Percentiles rank a stretch among this genome's conserved stretches.
Evolutionary conservation across 805 yeast genomes (phyloP).

Genomic region (Saturnispora hagleri): DNA sequence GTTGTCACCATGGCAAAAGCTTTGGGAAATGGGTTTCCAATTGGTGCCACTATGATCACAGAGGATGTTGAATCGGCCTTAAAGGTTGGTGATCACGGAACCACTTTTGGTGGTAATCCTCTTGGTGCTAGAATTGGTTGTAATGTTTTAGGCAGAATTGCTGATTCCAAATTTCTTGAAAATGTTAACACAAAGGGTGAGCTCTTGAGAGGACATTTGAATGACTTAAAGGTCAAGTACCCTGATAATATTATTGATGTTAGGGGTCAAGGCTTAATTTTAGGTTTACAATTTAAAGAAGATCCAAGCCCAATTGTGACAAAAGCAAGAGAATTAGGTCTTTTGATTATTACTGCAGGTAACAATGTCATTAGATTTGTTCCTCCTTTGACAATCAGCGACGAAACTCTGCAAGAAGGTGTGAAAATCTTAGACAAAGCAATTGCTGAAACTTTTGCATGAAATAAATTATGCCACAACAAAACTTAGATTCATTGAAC

Average conservation of each 20-base stretch:
- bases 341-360: slow-evolving; percentile 86
- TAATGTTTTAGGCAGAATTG: slow-evolving; percentile 62
- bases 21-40: slow-evolving; percentile 92
- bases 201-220: slow-evolving; percentile 42
- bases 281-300: slow-evolving; percentile 70
- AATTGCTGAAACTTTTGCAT: slow-evolving; percentile 26
- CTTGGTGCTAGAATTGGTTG: slow-evolving; percentile 75
- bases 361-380: slow-evolving; percentile 83
- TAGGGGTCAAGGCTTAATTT: slow-evolving; percentile 82
- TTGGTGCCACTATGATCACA: slow-evolving; percentile 86
- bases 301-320: slow-evolving; percentile 58
- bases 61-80: slow-evolving; percentile 66
- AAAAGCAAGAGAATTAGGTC: slow-evolving; percentile 68
- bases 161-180: slow-evolving; percentile 49
- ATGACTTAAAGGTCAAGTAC: slow-evolving; percentile 41
- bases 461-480: neutral
- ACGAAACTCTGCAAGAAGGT: slow-evolving; percentile 62
- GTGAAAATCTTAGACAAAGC: slow-evolving; percentile 57
- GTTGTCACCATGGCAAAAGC: slow-evolving; percentile 93
- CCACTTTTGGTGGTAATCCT: slow-evolving; percentile 97
- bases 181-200: slow-evolving; percentile 55
- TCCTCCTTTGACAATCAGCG: slow-evolving; percentile 82
- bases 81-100: slow-evolving; percentile 93
- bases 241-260: slow-evolving; percentile 57
- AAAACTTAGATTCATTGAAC: neutral